phyloP scores from a whole-genome alignment of 768 basidiomycete genomes.

The Tremella fuciformis region DNA sequence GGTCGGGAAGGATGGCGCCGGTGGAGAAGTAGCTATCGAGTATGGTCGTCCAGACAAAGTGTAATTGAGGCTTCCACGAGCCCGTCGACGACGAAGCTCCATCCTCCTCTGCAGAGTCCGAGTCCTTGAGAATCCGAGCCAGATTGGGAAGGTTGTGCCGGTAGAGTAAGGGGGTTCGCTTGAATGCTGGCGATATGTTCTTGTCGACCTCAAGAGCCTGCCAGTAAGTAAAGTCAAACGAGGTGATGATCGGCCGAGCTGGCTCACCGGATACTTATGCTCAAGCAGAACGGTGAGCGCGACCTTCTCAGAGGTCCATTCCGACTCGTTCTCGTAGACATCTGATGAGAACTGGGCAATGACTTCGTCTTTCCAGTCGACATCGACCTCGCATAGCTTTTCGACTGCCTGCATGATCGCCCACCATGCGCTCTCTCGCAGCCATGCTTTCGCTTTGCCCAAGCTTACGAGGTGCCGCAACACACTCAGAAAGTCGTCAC shows the following conservation, averaged over 20 bases:
- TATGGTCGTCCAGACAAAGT: slow-evolving; percentile 85
- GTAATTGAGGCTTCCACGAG: slow-evolving; percentile 82
- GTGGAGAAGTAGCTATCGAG: slow-evolving; percentile 68
- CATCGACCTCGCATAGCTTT: slow-evolving; percentile 60
- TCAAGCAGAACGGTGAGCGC: slow-evolving; percentile 74
- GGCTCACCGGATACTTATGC: slow-evolving; percentile 56
- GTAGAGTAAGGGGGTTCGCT: slow-evolving; percentile 66
- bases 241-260: neutral
- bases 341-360: slow-evolving; percentile 57
- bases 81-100: slow-evolving; percentile 56
- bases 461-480: slow-evolving; percentile 64
- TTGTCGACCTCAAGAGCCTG: slow-evolving; percentile 64
- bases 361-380: slow-evolving; percentile 70
- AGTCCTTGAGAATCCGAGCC: slow-evolving; percentile 77
- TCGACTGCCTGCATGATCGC: slow-evolving; percentile 65
- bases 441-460: slow-evolving; percentile 82
- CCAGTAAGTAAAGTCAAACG: neutral
- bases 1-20: slow-evolving; percentile 48
- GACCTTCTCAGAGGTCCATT: slow-evolving; percentile 86
- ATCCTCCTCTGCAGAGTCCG: slow-evolving; percentile 56
- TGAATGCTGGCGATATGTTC: slow-evolving; percentile 70
- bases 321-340: slow-evolving; percentile 57
- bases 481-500: slow-evolving; percentile 61
- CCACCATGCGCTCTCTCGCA: slow-evolving; percentile 90
- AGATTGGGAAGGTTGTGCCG: slow-evolving; percentile 69